phyloP scores from a whole-genome alignment of 2,329 filamentous ascomycete species.

The Sarocladiaceae sp. region DNA sequence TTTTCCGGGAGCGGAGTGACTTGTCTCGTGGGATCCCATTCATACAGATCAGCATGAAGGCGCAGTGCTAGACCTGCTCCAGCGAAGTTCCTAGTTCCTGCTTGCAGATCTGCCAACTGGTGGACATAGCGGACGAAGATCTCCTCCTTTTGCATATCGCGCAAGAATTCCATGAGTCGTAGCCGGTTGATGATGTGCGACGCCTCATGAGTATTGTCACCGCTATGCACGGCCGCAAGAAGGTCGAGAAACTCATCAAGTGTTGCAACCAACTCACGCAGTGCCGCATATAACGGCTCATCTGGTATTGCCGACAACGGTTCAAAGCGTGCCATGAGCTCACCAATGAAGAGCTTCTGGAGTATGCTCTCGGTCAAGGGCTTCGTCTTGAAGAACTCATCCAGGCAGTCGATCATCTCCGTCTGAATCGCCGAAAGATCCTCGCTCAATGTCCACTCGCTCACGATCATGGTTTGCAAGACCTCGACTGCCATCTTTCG shows the following conservation, averaged over 20 bases:
- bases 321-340: constrained; percentile 76
- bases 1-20: constrained; percentile 66
- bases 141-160: constrained; percentile 94
- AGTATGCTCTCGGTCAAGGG: constrained; percentile 80
- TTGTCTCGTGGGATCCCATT: constrained; percentile 72
- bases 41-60: constrained; percentile 86
- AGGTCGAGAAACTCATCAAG: constrained; percentile 89
- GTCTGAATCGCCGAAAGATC: constrained; percentile 88
- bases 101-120: constrained; percentile 75
- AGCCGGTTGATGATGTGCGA: constrained; percentile 82
- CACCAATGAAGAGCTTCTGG: constrained; percentile 86
- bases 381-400: constrained; percentile 83
- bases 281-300: constrained; percentile 67
- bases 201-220: constrained; percentile 65
- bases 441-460: constrained; percentile 94
- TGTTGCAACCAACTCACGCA: constrained; percentile 74
- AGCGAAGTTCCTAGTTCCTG: constrained; percentile 67
- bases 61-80: constrained; percentile 86
- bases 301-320: constrained; percentile 58
- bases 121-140: constrained; percentile 96
- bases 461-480: constrained; percentile 95
- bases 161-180: constrained; percentile 89
- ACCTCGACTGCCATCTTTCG: constrained; percentile 88
- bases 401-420: constrained; percentile 92
- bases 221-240: constrained; percentile 80